Evolutionary conservation across 2,329 filamentous ascomycete species (phyloP).

Genomic region (Stagonosporopsis chrysanthemi): DNA sequence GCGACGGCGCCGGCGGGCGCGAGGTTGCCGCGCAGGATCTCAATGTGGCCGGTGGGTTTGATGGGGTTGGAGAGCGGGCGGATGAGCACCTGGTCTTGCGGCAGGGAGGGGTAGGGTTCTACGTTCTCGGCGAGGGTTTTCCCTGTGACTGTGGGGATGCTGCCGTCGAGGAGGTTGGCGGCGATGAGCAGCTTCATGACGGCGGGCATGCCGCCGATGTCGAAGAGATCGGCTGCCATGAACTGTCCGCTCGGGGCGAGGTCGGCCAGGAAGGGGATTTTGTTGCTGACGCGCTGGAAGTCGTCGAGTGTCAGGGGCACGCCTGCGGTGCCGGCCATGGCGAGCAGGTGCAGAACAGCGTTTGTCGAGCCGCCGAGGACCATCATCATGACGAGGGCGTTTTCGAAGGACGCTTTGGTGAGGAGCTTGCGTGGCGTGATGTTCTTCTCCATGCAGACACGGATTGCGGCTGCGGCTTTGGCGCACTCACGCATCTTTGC

Average conservation of each 20-base stretch:
- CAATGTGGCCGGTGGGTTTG: slow-evolving; percentile 85
- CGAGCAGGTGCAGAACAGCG: slow-evolving; percentile 85
- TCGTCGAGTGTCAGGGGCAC: slow-evolving; percentile 82
- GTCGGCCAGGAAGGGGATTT: slow-evolving; percentile 86
- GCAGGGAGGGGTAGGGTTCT: slow-evolving; percentile 75
- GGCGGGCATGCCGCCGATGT: slow-evolving; percentile 83
- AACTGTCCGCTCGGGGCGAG: slow-evolving; percentile 84
- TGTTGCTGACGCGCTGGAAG: slow-evolving; percentile 79
- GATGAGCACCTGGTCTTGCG: slow-evolving; percentile 83
- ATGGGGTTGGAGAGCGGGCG: slow-evolving; percentile 81
- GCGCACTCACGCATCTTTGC: slow-evolving; percentile 88
- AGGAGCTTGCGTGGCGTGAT: slow-evolving; percentile 82
- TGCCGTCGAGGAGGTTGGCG: slow-evolving; percentile 76
- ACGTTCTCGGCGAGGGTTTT: slow-evolving; percentile 85
- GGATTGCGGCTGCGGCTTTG: slow-evolving; percentile 80
- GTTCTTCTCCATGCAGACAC: slow-evolving; percentile 79
- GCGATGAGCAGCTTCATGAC: slow-evolving; percentile 87
- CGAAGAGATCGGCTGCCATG: slow-evolving; percentile 87
- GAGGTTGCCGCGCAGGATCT: slow-evolving; percentile 86
- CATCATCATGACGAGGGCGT: slow-evolving; percentile 90
- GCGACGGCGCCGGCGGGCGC: slow-evolving; percentile 89
- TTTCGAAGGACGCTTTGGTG: slow-evolving; percentile 82
- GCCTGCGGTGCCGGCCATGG: slow-evolving; percentile 86
- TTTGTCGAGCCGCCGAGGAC: slow-evolving; percentile 90
- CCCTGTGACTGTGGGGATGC: slow-evolving; percentile 82